A percentile compares a stretch with the other conserved stretches of the same genome.
These are phyloP conservation scores for Astrothelium macrocarpum DNA, from an alignment of 495 filamentous ascomycete genomes.

Conservation along the genomic window DNA sequence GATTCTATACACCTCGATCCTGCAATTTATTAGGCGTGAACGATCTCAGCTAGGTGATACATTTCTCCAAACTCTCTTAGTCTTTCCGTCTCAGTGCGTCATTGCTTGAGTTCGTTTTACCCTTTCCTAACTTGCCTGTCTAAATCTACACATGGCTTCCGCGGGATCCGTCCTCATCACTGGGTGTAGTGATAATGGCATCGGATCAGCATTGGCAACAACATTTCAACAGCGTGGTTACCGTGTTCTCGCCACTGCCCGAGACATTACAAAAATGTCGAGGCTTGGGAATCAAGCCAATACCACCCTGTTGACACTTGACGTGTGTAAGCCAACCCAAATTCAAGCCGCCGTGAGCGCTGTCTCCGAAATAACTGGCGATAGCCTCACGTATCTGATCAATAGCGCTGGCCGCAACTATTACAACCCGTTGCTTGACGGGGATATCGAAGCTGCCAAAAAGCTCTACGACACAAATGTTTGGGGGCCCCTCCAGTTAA, in stretches of 20 bases:
- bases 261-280: background rate
- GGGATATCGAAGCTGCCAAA: conserved; percentile 23
- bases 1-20: too few species aligned
- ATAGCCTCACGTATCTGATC: conserved; percentile 26
- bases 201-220: background rate
- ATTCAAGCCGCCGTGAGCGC: background rate
- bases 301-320: background rate
- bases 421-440: conserved; percentile 27
- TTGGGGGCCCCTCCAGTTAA: too few species aligned
- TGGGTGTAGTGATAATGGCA: background rate
- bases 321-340: background rate
- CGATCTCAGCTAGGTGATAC: too few species aligned
- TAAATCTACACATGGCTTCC: background rate
- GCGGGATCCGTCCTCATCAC: background rate
- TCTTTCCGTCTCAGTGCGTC: too few species aligned
- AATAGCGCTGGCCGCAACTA: conserved; percentile 29
- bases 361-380: conserved; percentile 1
- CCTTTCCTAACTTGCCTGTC: too few species aligned
- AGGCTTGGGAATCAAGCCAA: background rate
- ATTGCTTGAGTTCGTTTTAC: too few species aligned
- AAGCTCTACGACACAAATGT: conserved; percentile 28
- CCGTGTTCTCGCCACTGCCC: background rate
- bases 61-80: too few species aligned
- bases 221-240: background rate
- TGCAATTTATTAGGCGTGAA: too few species aligned